Conservation (phyloP, 2,329 filamentous ascomycete species). For the Paraconiothyrium brasiliense region DNA sequence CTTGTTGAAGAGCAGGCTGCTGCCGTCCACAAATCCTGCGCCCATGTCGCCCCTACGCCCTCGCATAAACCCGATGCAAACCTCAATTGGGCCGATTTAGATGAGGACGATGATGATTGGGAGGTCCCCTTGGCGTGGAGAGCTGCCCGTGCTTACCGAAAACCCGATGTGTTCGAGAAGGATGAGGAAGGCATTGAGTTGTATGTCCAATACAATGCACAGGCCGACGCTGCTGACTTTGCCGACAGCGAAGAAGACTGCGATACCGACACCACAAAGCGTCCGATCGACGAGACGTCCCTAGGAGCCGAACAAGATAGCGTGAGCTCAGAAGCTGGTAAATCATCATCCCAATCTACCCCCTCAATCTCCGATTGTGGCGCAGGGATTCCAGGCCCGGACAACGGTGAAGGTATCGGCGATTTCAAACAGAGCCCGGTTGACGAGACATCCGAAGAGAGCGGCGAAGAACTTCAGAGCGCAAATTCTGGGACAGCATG, state of each 20-base stretch:
- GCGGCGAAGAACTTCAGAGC: neutral
- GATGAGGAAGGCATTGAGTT: too few relatives aligned
- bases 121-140: neutral
- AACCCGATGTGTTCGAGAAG: neutral
- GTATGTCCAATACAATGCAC: too few relatives aligned
- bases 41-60: too few relatives aligned
- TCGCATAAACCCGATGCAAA: too few relatives aligned
- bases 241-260: too few relatives aligned
- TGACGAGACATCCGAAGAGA: neutral
- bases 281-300: neutral
- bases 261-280: too few relatives aligned
- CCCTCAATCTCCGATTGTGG: neutral
- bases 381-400: neutral
- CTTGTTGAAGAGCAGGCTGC: neutral
- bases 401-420: neutral
- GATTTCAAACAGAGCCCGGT: neutral
- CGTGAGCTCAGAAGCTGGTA: neutral
- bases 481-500: neutral
- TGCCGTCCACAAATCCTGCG: too few relatives aligned
- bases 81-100: neutral
- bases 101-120: neutral
- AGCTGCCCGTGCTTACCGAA: neutral
- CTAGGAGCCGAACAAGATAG: neutral
- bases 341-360: neutral
- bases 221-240: too few relatives aligned